Percentiles rank a stretch among this genome's conserved stretches.
phyloP scores from a whole-genome alignment of 345 rosid genomes.

The Murraya koenigii region DNA sequence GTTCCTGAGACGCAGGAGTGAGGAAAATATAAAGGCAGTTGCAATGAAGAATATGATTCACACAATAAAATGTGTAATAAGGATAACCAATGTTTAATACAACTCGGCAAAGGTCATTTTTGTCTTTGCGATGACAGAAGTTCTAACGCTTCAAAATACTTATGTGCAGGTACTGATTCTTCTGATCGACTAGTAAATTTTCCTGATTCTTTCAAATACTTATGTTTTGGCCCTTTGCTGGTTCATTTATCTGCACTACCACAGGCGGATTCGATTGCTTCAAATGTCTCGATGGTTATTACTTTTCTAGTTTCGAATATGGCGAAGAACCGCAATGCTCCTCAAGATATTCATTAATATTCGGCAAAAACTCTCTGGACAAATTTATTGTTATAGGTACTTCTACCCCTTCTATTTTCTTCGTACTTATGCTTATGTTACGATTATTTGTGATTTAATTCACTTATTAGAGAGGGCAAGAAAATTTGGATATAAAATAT shows the following conservation, averaged over 20 bases:
- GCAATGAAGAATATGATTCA: not conserved
- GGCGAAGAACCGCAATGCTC: not conserved
- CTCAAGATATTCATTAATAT: too few species aligned
- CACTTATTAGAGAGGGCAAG: too few species aligned
- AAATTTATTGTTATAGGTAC: too few species aligned
- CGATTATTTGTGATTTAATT: too few species aligned
- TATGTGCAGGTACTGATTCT: not conserved
- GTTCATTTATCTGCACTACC: not conserved
- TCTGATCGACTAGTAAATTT: too few species aligned
- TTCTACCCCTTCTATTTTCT: too few species aligned
- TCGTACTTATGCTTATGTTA: too few species aligned
- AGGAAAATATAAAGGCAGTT: not conserved
- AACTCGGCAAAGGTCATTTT: not conserved
- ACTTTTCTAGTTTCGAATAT: not conserved
- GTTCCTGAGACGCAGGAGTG: not conserved
- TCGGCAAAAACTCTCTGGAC: too few species aligned
- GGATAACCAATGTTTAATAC: not conserved
- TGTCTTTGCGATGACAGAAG: not conserved
- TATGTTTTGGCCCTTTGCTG: not conserved
- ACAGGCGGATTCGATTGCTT: not conserved
- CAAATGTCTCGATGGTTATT: not conserved
- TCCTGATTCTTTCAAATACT: too few species aligned
- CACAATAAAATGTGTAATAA: not conserved
- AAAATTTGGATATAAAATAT: too few species aligned
- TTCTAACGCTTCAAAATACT: not conserved